A percentile compares a stretch with the other conserved stretches of the same genome.
These are phyloP conservation scores for Hericium rajendrae DNA, from an alignment of 768 basidiomycete species.

Conservation along the genomic window DNA sequence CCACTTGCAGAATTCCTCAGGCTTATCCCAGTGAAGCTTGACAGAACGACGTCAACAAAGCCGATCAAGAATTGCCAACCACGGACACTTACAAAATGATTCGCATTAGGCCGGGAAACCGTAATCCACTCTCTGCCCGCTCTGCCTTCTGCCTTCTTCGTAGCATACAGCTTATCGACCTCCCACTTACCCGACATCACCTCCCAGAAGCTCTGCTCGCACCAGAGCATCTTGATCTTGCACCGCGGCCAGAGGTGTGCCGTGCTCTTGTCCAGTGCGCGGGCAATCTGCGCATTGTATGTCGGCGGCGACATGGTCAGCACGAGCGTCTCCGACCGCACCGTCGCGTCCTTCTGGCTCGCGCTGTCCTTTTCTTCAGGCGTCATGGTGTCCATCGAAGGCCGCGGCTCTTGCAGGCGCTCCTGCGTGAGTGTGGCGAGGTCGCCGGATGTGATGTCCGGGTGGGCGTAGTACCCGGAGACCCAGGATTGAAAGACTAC, in stretches of 20 bases:
- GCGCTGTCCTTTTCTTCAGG: constrained; percentile 5
- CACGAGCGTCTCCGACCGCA: constrained; percentile 9
- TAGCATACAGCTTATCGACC: constrained; percentile 7
- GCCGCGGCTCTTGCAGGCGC: background rate
- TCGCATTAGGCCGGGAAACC: constrained; percentile 10
- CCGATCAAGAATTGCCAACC: background rate
- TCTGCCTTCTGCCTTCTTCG: constrained; percentile 1
- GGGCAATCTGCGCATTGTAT: constrained; percentile 3
- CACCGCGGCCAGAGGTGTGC: constrained; percentile 9
- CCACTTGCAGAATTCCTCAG: background rate
- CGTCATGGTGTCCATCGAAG: constrained; percentile 8
- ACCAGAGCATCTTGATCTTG: constrained; percentile 9
- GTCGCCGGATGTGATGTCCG: constrained; percentile 2
- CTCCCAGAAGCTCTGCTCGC: constrained; percentile 12
- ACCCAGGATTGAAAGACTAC: constrained; percentile 12
- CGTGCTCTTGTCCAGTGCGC: constrained; percentile 3
- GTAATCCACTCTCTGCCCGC: constrained; percentile 6
- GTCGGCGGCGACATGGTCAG: constrained; percentile 7
- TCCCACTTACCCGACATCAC: constrained; percentile 9
- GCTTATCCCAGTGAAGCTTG: background rate
- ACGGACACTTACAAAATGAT: constrained; percentile 8
- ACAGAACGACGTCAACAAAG: background rate
- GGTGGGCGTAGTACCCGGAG: constrained; percentile 12
- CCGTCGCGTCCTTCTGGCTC: constrained; percentile 9
- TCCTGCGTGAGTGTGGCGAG: constrained; percentile 4